Evolutionary conservation across 2,329 filamentous ascomycete species (phyloP).

Genomic region (Talaromyces sp.): DNA sequence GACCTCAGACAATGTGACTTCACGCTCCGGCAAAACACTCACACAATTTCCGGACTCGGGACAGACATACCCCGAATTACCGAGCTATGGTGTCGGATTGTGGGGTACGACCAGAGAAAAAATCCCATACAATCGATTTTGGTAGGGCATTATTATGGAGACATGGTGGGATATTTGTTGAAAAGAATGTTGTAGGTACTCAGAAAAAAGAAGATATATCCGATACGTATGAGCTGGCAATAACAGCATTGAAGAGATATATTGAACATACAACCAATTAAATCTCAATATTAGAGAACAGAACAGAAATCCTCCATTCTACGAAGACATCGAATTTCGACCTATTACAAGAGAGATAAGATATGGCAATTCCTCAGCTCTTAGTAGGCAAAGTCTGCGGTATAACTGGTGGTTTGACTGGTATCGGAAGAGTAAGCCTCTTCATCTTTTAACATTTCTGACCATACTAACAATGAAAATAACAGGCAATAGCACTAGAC

Average conservation of each 20-base stretch:
- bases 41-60: neutral
- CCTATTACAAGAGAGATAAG: neutral
- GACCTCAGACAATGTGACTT: neutral
- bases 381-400: constrained; percentile 74
- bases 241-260: neutral
- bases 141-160: constrained; percentile 25
- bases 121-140: neutral
- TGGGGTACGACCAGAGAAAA: neutral
- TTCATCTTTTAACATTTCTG: neutral
- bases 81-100: neutral
- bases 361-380: constrained; percentile 46
- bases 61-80: neutral
- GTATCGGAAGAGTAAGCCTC: constrained; percentile 64
- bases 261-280: neutral
- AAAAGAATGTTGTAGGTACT: neutral
- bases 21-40: neutral
- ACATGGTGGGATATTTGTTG: constrained; percentile 14
- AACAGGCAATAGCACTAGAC: constrained; percentile 69
- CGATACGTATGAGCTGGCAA: neutral
- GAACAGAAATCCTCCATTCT: too few relatives aligned
- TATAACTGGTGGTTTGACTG: constrained; percentile 82
- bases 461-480: neutral
- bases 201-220: neutral
- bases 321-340: neutral
- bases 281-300: neutral